A percentile compares a stretch with the other conserved stretches of the same genome.
Evolutionary conservation across 2,329 filamentous ascomycete genomes (phyloP).

Genomic region (Diaporthe vaccinii): DNA sequence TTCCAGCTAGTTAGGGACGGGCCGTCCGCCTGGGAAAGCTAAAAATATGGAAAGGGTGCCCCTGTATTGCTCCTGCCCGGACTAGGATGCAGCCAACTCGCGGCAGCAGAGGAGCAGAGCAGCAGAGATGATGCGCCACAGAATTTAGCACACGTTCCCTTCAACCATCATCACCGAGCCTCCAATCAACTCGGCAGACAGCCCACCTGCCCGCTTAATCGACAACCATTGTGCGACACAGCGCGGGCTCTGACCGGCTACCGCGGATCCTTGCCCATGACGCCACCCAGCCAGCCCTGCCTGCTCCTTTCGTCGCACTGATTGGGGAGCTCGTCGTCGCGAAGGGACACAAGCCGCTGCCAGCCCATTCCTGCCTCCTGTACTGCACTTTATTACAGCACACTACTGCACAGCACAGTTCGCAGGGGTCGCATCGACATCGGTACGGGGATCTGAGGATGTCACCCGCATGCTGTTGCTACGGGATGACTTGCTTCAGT

Average conservation of each 20-base stretch:
- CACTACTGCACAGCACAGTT: slow-evolving; percentile 3
- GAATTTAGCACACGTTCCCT: not conserved
- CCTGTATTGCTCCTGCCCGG: slow-evolving; percentile 9
- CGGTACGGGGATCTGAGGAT: slow-evolving; percentile 13
- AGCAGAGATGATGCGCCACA: slow-evolving; percentile 1
- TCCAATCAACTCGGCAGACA: slow-evolving; percentile 22
- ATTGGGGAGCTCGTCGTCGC: slow-evolving; percentile 1
- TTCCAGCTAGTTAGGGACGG: slow-evolving; percentile 26
- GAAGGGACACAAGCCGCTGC: not conserved
- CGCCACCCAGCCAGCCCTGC: slow-evolving; percentile 6
- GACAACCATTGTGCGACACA: slow-evolving; percentile 10
- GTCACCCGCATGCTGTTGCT: not conserved
- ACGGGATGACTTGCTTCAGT: slow-evolving; percentile 19
- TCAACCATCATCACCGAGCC: not conserved
- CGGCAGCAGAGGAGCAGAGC: not conserved
- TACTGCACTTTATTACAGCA: not conserved
- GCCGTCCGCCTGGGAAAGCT: slow-evolving; percentile 19
- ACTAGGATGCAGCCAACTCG: slow-evolving; percentile 14
- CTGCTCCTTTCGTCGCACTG: not conserved
- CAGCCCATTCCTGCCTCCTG: not conserved
- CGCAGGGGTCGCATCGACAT: not conserved
- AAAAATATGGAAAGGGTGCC: slow-evolving; percentile 28
- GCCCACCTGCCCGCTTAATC: not conserved
- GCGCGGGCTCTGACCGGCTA: slow-evolving; percentile 15
- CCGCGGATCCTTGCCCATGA: not conserved